Evolutionary conservation across 768 basidiomycete genomes (phyloP).

Genomic region (Termitomyces sp.): DNA sequence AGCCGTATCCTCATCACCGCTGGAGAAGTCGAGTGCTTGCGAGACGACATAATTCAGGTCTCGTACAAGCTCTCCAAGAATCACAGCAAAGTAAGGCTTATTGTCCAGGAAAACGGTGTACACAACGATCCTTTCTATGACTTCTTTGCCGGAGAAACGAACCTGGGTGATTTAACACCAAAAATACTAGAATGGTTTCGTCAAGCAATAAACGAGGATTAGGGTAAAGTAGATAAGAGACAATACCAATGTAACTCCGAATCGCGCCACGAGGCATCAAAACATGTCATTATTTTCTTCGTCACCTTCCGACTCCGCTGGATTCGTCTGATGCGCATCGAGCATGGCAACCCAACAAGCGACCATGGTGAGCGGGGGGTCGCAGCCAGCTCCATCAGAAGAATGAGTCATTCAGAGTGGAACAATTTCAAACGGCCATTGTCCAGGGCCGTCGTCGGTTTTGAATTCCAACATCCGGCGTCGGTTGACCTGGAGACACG

Average conservation of each 20-base stretch:
- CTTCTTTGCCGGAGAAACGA: constrained; percentile 14
- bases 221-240: not conserved
- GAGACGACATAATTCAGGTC: constrained; percentile 23
- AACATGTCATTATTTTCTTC: not conserved
- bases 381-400: not conserved
- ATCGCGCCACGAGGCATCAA: not conserved
- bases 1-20: constrained; percentile 27
- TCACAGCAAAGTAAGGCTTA: constrained; percentile 8
- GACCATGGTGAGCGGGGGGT: not conserved
- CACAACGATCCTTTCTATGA: constrained; percentile 26
- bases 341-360: not conserved
- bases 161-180: constrained; percentile 13
- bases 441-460: not conserved
- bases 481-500: not conserved
- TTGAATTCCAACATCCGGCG: not conserved
- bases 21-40: constrained; percentile 24
- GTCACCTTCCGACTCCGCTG: not conserved
- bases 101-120: constrained; percentile 24
- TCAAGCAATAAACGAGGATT: constrained; percentile 8
- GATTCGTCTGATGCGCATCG: not conserved
- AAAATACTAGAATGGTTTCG: constrained; percentile 19
- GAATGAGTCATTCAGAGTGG: not conserved
- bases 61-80: constrained; percentile 9
- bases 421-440: not conserved
- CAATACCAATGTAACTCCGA: not conserved